Evolutionary conservation across 2,329 filamentous ascomycete genomes (phyloP).

Genomic region (Macrophomina tecta): DNA sequence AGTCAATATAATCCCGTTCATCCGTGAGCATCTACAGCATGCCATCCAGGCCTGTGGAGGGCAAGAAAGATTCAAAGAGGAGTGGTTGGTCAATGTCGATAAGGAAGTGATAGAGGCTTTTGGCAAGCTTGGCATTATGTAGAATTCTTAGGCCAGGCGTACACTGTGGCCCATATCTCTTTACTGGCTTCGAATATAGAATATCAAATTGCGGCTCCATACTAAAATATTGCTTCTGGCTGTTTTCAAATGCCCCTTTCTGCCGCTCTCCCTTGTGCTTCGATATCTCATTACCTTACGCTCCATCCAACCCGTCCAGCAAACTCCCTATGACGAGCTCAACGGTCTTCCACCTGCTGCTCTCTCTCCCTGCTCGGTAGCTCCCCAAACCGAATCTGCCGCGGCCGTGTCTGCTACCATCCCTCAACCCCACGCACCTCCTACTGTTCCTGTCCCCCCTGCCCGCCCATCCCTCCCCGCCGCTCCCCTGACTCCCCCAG

Average conservation of each 20-base stretch:
- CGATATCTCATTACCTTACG: neutral
- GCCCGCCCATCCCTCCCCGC: no score
- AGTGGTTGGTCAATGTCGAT: conserved; percentile 78
- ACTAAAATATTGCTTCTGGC: no score
- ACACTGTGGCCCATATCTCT: neutral
- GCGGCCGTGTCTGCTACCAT: neutral
- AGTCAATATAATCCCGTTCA: conserved; percentile 68
- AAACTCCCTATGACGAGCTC: neutral
- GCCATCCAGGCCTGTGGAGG: conserved; percentile 68
- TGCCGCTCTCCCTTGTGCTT: neutral
- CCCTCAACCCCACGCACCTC: neutral
- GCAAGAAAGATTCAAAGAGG: conserved; percentile 67
- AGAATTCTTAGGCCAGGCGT: neutral
- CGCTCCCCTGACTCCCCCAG: neutral
- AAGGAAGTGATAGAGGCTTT: conserved; percentile 73
- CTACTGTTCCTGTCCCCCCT: no score
- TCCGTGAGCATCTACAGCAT: conserved; percentile 65
- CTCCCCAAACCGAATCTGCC: neutral
- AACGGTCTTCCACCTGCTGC: neutral
- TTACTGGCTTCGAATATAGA: no score
- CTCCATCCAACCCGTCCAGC: neutral
- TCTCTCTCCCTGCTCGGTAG: neutral
- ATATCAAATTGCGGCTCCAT: no score
- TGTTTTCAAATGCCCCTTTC: neutral
- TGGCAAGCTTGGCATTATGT: conserved; percentile 45